Evolutionary conservation across 371 early-diverging fungal species (phyloP).

Genomic region (Entomophthora muscae): DNA sequence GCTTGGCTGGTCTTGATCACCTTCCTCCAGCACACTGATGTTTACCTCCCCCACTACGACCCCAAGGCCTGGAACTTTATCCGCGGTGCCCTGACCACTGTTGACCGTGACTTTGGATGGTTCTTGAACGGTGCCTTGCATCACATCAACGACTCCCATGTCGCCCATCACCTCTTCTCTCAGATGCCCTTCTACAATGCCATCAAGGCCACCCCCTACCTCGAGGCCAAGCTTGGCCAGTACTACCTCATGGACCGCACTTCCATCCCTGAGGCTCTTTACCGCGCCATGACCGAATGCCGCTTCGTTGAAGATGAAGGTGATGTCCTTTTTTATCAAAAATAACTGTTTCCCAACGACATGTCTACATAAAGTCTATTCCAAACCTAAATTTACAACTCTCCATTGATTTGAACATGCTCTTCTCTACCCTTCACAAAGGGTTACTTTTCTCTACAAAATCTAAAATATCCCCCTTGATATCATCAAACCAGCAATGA

Average conservation of each 20-base stretch:
- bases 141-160: conserved; percentile 65
- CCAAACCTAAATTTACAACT: too few relatives aligned
- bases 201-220: conserved; percentile 54
- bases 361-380: too few relatives aligned
- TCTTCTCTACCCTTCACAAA: too few relatives aligned
- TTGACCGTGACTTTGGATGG: conserved; percentile 70
- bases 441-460: too few relatives aligned
- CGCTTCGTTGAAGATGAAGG: conserved; percentile 68
- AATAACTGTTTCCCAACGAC: too few relatives aligned
- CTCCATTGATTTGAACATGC: too few relatives aligned
- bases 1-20: conserved; percentile 78
- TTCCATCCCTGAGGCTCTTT: conserved; percentile 37
- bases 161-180: conserved; percentile 77
- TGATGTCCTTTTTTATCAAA: conserved; percentile 32
- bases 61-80: conserved; percentile 67
- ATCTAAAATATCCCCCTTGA: too few relatives aligned
- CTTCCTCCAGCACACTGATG: conserved; percentile 75
- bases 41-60: conserved; percentile 58
- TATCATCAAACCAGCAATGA: too few relatives aligned
- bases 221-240: conserved; percentile 56
- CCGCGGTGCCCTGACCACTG: conserved; percentile 62
- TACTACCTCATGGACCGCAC: conserved; percentile 50
- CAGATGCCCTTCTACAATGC: conserved; percentile 86
- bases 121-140: conserved; percentile 64
- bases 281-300: conserved; percentile 41